These are phyloP conservation scores for Guadua angustifolia DNA, from an alignment of 176 grass and related monocot species.

Conservation along the genomic window DNA sequence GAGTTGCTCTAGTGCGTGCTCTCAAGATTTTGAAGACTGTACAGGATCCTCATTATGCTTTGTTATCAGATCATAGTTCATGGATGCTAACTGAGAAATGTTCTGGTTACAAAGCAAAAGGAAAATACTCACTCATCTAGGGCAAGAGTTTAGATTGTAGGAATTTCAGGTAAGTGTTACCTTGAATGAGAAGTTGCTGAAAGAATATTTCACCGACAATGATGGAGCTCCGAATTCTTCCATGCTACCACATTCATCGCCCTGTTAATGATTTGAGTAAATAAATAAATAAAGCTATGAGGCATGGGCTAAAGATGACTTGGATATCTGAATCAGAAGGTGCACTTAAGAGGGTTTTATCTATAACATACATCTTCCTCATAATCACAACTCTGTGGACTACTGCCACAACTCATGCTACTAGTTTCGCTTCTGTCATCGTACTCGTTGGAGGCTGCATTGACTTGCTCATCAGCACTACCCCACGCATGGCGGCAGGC, in stretches of 20 bases:
- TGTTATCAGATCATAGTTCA: constrained; percentile 93
- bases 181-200: constrained; percentile 99
- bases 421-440: constrained; percentile 73
- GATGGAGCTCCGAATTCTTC: constrained; percentile 75
- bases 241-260: constrained; percentile 90
- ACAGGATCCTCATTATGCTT: constrained; percentile 65
- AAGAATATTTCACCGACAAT: constrained; percentile 79
- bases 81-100: constrained; percentile 93
- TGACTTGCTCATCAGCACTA: constrained; percentile 48
- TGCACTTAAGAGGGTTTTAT: background rate
- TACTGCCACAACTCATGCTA: constrained; percentile 86
- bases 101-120: constrained; percentile 55
- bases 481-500: constrained; percentile 79
- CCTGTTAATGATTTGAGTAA: constrained; percentile 49
- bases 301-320: background rate
- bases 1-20: background rate
- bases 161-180: constrained; percentile 37
- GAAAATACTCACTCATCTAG: background rate
- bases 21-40: constrained; percentile 69
- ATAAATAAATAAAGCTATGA: background rate
- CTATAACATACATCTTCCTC: constrained; percentile 81
- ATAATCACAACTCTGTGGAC: constrained; percentile 60
- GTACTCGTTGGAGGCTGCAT: constrained; percentile 49
- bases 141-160: background rate
- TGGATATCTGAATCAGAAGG: background rate